These are phyloP conservation scores for Talaromyces verruculosus DNA, from an alignment of 2,329 filamentous ascomycete genomes.

Conservation along the genomic window DNA sequence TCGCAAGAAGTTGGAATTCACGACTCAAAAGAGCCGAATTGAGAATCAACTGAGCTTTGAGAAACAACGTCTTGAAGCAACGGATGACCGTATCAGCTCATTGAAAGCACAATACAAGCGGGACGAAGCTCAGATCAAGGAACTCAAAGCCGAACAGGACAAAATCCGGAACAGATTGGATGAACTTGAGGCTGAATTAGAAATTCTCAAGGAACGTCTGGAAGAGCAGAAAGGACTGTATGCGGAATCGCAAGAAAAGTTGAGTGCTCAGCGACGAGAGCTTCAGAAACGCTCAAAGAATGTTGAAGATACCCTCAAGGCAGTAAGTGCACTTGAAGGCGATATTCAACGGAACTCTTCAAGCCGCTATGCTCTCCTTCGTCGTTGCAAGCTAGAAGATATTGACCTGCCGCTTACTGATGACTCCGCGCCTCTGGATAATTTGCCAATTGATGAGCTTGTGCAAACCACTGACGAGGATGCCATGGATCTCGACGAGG, in stretches of 20 bases:
- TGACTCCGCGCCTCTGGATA: slow-evolving; percentile 70
- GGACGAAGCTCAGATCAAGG: slow-evolving; percentile 67
- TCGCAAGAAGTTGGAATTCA: slow-evolving; percentile 83
- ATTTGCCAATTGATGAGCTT: slow-evolving; percentile 83
- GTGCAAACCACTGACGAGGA: slow-evolving; percentile 72
- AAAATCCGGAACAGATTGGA: slow-evolving; percentile 72
- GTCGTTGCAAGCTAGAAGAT: slow-evolving; percentile 90
- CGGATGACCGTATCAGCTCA: slow-evolving; percentile 66
- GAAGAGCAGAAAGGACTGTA: slow-evolving; percentile 68
- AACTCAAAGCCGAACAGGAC: slow-evolving; percentile 70
- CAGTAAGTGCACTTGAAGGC: slow-evolving; percentile 75
- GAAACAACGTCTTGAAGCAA: slow-evolving; percentile 70
- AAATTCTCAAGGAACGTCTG: slow-evolving; percentile 70
- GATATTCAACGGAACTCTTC: slow-evolving; percentile 83
- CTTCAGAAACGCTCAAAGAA: slow-evolving; percentile 81
- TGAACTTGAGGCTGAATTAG: slow-evolving; percentile 71
- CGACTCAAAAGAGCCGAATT: slow-evolving; percentile 68
- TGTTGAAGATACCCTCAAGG: slow-evolving; percentile 72
- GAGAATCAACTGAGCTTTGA: slow-evolving; percentile 63
- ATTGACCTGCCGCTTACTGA: slow-evolving; percentile 77
- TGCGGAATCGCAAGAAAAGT: slow-evolving; percentile 68
- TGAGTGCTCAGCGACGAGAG: slow-evolving; percentile 75
- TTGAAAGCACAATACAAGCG: slow-evolving; percentile 67
- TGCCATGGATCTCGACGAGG: slow-evolving; percentile 89
- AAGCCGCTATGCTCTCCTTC: slow-evolving; percentile 77